Conservation (phyloP, 2,329 filamentous ascomycete genomes). For the Phaeosphaeria sp. region DNA sequence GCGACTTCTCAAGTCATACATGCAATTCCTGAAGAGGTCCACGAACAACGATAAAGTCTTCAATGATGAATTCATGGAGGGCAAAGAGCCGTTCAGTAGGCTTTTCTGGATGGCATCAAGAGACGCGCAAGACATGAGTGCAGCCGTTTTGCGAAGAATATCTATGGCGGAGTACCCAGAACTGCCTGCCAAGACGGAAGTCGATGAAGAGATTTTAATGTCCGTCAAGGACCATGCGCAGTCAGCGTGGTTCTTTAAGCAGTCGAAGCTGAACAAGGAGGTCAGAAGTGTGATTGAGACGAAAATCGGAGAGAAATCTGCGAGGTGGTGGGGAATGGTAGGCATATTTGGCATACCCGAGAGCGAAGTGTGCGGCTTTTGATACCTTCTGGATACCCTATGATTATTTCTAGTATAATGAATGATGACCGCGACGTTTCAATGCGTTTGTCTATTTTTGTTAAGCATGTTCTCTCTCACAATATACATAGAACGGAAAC, state of each 20-base stretch:
- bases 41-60: slow-evolving; percentile 19
- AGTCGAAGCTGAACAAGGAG: not conserved
- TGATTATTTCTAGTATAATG: not conserved
- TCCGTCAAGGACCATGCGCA: not conserved
- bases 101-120: slow-evolving; percentile 35
- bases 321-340: not conserved
- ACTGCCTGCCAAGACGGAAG: not conserved
- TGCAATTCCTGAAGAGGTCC: slow-evolving; percentile 26
- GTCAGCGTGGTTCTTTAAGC: not conserved
- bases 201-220: not conserved
- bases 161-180: slow-evolving; percentile 16
- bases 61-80: slow-evolving; percentile 29
- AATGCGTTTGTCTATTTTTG: not conserved
- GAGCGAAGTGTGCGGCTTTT: not conserved
- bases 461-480: not conserved
- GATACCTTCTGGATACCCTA: not conserved
- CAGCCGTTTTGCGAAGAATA: slow-evolving; percentile 11
- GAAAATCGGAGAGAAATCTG: not conserved
- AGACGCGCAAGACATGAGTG: slow-evolving; percentile 13
- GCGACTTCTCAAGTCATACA: slow-evolving; percentile 39
- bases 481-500: too few species aligned
- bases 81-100: slow-evolving; percentile 23
- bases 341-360: not conserved
- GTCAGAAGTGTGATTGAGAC: not conserved
- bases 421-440: not conserved